Evolutionary conservation across 129 eudicot genomes (phyloP).

Genomic region (Arctium minus): DNA sequence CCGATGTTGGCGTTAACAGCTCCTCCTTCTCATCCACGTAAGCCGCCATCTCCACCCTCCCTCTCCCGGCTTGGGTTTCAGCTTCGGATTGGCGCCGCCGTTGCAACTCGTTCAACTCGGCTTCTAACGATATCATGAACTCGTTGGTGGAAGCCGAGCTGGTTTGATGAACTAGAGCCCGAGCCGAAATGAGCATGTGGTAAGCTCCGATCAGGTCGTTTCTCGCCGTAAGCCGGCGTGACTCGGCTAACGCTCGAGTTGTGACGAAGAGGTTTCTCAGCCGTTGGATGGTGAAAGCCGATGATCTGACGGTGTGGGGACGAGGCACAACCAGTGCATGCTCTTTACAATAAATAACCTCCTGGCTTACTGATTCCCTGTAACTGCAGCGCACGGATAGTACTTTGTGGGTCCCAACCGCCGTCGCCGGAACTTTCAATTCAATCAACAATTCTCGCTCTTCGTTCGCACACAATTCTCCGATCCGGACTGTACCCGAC

Average conservation of each 20-base stretch:
- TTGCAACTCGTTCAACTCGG: slow-evolving; percentile 53
- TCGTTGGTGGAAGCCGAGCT: slow-evolving; percentile 45
- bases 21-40: slow-evolving; percentile 62
- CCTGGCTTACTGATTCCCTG: slow-evolving; percentile 77
- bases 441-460: slow-evolving; percentile 76
- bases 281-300: slow-evolving; percentile 55
- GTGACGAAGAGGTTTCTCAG: slow-evolving; percentile 52
- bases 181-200: slow-evolving; percentile 62
- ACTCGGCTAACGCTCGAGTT: slow-evolving; percentile 85
- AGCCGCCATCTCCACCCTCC: slow-evolving; percentile 5
- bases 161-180: slow-evolving; percentile 47
- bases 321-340: slow-evolving; percentile 59
- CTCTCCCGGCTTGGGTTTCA: slow-evolving; percentile 6
- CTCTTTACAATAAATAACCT: slow-evolving; percentile 44
- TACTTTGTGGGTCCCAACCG: slow-evolving; percentile 55
- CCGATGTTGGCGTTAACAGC: slow-evolving; percentile 94
- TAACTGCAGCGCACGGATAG: slow-evolving; percentile 64
- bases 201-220: slow-evolving; percentile 66
- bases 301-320: slow-evolving; percentile 67
- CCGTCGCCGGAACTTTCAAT: slow-evolving; percentile 63
- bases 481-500: slow-evolving; percentile 45
- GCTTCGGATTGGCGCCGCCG: slow-evolving; percentile 35
- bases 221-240: slow-evolving; percentile 42
- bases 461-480: slow-evolving; percentile 58
- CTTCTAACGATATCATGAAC: slow-evolving; percentile 47